Base-by-base conservation (phyloP, 2,329 filamentous ascomycete genomes). In the Fusarium robinianum region DNA sequence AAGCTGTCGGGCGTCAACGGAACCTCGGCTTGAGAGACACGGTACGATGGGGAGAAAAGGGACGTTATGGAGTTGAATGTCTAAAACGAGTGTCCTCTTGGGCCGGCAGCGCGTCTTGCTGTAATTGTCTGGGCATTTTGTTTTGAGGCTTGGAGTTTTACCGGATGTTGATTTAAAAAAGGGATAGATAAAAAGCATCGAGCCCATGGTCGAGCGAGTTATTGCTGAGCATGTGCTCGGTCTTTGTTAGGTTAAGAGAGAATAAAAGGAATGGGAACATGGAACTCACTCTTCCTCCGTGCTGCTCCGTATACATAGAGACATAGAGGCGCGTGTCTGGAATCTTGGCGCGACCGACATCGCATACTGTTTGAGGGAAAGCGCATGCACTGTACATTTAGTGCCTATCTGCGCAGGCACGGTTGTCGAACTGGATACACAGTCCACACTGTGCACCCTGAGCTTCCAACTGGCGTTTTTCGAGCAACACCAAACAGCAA, bases 401-500 rank as follows among this genome's bases (percentile, higher is more conserved):
- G 5, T 15, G n/a, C 29, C 8, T n/a, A 4, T 17, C 10, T 16
- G 7, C 14, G n/a, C 35, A 27, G 21, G 11, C 8, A 36, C n/a
- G 21, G 31, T 11, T 21, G 27, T 25, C 22, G 22, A 34, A 16
- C 9, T 16, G 12, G 7, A 4, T 12, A n/a, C 8, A 5, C 10
- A 33, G 39, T 36, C 35, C 41, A 35, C 59, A 62, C 59, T 61
- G 59, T 62, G 30, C 30, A 26, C 19, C 36, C 45, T 39, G 40
- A 53, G 46, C 58, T 62, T 50, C 52, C 41, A 51, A 33, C 50
- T 60, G 59, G 55, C 55, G 46, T 61, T 61, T 61, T 61, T 51
- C 12, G 15, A 27, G 14, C 3, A n/a, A 12, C n/a, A 12, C 25
- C 29, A 41, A 16, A 10, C 27, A 51, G 44, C 34, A 45, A 38